Evolutionary conservation across 331 rosid genomes (phyloP), one percentile per base, ranked within the genome.

Genomic region (Erythrophleum ivorense): DNA sequence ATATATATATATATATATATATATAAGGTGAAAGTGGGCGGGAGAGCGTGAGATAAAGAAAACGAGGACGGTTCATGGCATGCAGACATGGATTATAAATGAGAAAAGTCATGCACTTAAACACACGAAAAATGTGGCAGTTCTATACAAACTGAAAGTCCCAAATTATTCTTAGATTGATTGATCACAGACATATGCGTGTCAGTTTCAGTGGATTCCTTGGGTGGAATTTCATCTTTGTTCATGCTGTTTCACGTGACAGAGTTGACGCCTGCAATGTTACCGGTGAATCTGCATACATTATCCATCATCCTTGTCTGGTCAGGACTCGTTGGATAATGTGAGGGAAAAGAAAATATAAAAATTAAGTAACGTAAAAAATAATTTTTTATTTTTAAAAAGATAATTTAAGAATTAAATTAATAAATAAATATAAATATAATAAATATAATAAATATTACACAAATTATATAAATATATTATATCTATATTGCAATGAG

Each of bases 31-130:
- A 33, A 80, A 10, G 80, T 48, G 69, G 75, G 78, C 69, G 68
- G 59, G 63, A 33, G 59, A 24, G 21, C 31, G 6, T 67, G 79
- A 65, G 53, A 43, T 54, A 73, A 67, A 71, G 63, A 81, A 82
- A 75, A 72, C 85, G 85, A 76, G 66, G 85, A 65, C 90, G 90
- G 72, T 84, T 82, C 79, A 73, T 41, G 71, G 85, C 90, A 79
- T 82, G 68, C 80, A 71, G 58, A 52, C 64, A 54, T 57, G 33
- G 55, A 57, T 73, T 66, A 34, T 36, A 78, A 36, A 68, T 40
- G 69, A 79, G 55, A 57, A 43, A 18, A 71, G 48, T 41, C 21
- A 72, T 33, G 29, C 9, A 36, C 79, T 48, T 29, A 2, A 74
- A 75, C 82, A 82, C 48, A 64, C 12, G 46, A 40, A 19, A 53